Base-by-base conservation (phyloP, 2,329 filamentous ascomycete genomes). In the Blumeriella jaapii region DNA sequence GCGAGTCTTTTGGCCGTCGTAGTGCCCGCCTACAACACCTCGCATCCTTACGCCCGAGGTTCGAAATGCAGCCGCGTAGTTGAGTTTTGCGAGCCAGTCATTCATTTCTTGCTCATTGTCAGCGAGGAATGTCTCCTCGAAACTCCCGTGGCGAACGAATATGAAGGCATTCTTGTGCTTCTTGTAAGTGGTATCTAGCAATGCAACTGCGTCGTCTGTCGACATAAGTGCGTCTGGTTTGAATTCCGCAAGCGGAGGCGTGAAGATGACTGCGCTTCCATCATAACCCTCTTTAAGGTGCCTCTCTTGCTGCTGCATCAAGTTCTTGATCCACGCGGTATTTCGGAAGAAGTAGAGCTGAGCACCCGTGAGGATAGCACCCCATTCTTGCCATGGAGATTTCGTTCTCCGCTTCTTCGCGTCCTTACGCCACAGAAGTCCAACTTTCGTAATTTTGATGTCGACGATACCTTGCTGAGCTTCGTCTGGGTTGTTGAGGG, bases 321-420 rank as follows among this genome's bases (percentile, higher is more conserved):
- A 61, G 39, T 72, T 82, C 59, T 94, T 96, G 20, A 93, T 77
- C 89, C 91, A 98, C 13, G 77, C 69, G 4, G 85, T 81, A 55
- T 96, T 95, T 39, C 84, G 79, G 63, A 96, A 98, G 58, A 98
- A 85, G 58, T 95, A 98, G 6, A 98, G 71, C 53, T 95, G 89
- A 5, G 91, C 93, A n/a, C 89, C 85, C 1, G 91, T 98, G 18
- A 98, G 69, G 39, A 98, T 82, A 15, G 86, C 91, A 34, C 91
- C 91, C 91, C 91, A 98, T 67, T 98, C 91, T 55, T 95, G 89
- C 91, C 91, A 98, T 1, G 91, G 89, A 8, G 89, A 95, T 27
- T 89, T 74, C 1, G 86, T 81, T 59, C 93, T 93, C 61, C 91
- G 89, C 61, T 89, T 94, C 62, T 93, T 95, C 1, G 71, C 64